Evolutionary conservation across 1,139 yeast species (phyloP), one percentile per base, ranked within the genome.

Genomic region (Hansenula sp.): DNA sequence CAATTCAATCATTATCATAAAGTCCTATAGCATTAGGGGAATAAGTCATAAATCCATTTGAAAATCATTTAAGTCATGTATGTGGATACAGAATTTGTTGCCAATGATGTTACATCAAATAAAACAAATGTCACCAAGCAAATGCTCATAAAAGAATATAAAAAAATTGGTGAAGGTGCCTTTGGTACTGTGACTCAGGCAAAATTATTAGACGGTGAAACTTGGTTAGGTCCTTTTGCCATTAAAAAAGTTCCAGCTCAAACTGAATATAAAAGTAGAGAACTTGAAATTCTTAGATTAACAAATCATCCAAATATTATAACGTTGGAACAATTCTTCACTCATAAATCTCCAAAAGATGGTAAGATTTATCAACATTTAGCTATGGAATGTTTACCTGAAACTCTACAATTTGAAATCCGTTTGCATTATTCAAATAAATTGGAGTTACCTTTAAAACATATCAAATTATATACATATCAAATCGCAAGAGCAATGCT

Each of bases 341-440:
- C 84, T 47, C 81, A 78, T 47, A 71, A 74, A 52, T 67, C 79
- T 6, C 74, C 75, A 33, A 71, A 70, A 47, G 85, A 81, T 60
- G 76, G 77, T 49, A 79, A 81, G 56, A 62, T 84, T 36, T 85
- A 84, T 62, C 91, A 84, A 60, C 87, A 84, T 67, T 69, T 85
- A 56, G 93, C 87, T 27, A 85, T 85, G 94, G 94, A 85, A 65
- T 84, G 91, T 55, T 70, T 85, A 47, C 93, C 93, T n/a, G 83
- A 84, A 38, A 85, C 86, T 48, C 71, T 85, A 51, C 93, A 85
- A 60, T 66, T 74, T 41, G 94, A 85, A 63, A 84, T 85, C 55
- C 81, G 83, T 55, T 76, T 81, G 56, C 84, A 81, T 61, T 77
- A 83, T 58, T 74, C 76, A 47, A 74, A 79, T 50, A 79, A 80